These are phyloP conservation scores for Stagonosporopsis rhizophila DNA, from an alignment of 2,329 filamentous ascomycete species.

Conservation along the genomic window DNA sequence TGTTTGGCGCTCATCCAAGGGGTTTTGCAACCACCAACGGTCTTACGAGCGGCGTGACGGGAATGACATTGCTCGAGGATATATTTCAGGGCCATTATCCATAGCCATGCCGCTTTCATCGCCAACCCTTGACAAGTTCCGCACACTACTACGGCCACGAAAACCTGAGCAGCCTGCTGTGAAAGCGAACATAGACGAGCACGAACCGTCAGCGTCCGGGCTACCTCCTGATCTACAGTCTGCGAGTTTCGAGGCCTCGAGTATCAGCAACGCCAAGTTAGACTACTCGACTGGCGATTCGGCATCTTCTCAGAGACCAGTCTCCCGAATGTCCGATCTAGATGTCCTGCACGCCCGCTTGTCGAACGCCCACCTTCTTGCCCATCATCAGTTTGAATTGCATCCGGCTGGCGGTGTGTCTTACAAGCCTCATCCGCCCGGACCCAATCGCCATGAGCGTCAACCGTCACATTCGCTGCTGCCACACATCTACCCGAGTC, in stretches of 20 bases:
- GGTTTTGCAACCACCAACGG: neutral
- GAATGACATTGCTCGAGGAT: neutral
- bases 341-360: conserved; percentile 14
- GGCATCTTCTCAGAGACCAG: neutral
- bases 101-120: conserved; percentile 10
- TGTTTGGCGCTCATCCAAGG: neutral
- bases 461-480: conserved; percentile 14
- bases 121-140: conserved; percentile 7
- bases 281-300: neutral
- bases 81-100: neutral
- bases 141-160: conserved; percentile 8
- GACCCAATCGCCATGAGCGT: conserved; percentile 5
- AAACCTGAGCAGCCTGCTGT: conserved; percentile 1
- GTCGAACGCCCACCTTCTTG: conserved; percentile 17
- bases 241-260: neutral
- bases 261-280: neutral
- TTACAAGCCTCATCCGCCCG: conserved; percentile 5
- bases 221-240: neutral
- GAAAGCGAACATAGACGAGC: conserved; percentile 1
- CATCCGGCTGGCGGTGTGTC: conserved; percentile 16
- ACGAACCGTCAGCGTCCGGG: neutral
- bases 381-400: conserved; percentile 16
- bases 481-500: conserved; percentile 5
- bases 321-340: conserved; percentile 7
- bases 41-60: neutral